Evolutionary conservation across 106 monocot genomes (phyloP).

Genomic region (Agapanthus africanus): DNA sequence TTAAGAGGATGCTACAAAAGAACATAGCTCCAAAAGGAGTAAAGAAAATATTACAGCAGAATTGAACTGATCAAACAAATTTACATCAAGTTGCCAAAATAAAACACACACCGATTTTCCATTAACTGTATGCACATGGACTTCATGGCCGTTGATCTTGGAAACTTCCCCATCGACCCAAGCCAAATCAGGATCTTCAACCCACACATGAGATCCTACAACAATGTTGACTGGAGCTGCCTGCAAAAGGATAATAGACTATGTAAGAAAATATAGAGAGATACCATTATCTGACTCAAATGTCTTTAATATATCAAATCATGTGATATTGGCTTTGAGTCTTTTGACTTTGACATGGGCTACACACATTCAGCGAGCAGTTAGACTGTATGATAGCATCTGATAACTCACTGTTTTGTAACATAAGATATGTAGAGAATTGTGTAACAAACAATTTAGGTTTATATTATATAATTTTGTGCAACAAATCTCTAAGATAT

Average conservation of each 20-base stretch:
- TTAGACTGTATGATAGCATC: too few relatives aligned
- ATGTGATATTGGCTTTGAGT: too few relatives aligned
- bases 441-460: too few relatives aligned
- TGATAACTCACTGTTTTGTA: too few relatives aligned
- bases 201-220: slow-evolving; percentile 76
- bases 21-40: not conserved
- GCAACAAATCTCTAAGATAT: too few relatives aligned
- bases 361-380: too few relatives aligned
- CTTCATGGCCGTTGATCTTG: slow-evolving; percentile 37
- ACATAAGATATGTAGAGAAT: too few relatives aligned
- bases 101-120: slow-evolving; percentile 49
- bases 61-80: not conserved
- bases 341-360: too few relatives aligned
- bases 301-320: too few relatives aligned
- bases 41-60: not conserved
- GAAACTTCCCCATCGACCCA: slow-evolving; percentile 76
- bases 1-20: not conserved
- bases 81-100: not conserved
- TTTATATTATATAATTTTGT: too few relatives aligned
- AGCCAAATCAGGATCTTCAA: slow-evolving; percentile 51
- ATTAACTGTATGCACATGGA: slow-evolving; percentile 40
- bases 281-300: too few relatives aligned
- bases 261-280: too few relatives aligned
- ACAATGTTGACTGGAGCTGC: slow-evolving; percentile 52
- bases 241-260: slow-evolving; percentile 19